A percentile compares a stretch with the other conserved stretches of the same genome.
These are phyloP conservation scores for Solanum piurae DNA, from an alignment of 257 asterid species.

Conservation along the genomic window DNA sequence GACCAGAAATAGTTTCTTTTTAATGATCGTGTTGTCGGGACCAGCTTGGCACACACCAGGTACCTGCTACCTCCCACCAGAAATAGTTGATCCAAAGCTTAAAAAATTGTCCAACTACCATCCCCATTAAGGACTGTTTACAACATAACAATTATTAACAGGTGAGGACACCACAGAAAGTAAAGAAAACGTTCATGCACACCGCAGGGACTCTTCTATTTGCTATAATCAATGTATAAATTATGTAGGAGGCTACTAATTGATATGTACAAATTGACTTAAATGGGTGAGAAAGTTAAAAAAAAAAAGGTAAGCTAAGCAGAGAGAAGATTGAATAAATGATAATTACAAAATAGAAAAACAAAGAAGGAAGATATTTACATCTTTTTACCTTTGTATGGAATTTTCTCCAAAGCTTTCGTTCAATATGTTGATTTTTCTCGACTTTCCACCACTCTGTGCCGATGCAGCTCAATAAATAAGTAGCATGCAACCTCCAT, in stretches of 20 bases:
- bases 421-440: slow-evolving; percentile 15
- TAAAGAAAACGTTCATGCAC: background rate
- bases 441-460: slow-evolving; percentile 15
- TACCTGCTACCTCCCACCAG: background rate
- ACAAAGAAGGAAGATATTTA: slow-evolving; percentile 29
- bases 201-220: background rate
- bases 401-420: slow-evolving; percentile 56
- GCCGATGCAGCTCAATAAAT: slow-evolving; percentile 46
- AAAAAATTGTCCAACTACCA: background rate
- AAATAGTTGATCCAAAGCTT: background rate
- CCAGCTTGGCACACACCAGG: background rate
- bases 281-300: background rate
- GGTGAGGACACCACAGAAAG: background rate
- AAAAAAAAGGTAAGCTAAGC: background rate
- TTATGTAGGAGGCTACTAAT: background rate
- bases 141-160: background rate
- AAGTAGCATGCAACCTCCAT: slow-evolving; percentile 22
- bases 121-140: background rate
- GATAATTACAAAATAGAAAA: background rate
- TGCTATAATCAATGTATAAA: background rate
- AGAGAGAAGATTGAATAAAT: background rate
- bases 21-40: background rate
- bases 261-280: background rate
- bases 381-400: slow-evolving; percentile 54
- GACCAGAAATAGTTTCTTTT: background rate